Conservation (phyloP, 2,329 filamentous ascomycete species). For the Rachicladosporium sp. region DNA sequence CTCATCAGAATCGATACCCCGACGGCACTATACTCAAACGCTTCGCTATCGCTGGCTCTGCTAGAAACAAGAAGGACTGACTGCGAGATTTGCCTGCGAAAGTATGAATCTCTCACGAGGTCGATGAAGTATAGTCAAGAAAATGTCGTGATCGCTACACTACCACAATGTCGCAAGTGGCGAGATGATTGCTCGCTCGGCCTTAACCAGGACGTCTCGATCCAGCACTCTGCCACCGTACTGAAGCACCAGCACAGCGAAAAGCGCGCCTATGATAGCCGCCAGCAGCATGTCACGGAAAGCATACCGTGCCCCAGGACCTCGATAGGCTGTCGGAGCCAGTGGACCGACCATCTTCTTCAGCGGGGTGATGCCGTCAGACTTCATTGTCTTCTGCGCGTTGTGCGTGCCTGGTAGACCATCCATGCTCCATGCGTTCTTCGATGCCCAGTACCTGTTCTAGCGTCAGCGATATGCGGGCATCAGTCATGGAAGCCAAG, state of each 20-base stretch:
- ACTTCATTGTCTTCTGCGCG: conserved; percentile 25
- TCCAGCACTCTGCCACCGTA: neutral
- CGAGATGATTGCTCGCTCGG: no score
- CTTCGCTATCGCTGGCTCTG: no score
- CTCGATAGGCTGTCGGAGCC: conserved; percentile 2
- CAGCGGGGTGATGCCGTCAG: conserved; percentile 27
- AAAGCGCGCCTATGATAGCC: neutral
- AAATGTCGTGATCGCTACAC: no score
- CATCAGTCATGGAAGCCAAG: neutral
- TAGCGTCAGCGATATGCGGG: neutral
- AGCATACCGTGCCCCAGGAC: conserved; percentile 1
- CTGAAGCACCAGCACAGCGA: conserved; percentile 1
- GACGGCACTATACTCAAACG: no score
- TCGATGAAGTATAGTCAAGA: no score
- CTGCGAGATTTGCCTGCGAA: no score
- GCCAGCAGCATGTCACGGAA: conserved; percentile 1
- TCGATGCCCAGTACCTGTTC: conserved; percentile 32
- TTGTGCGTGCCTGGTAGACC: conserved; percentile 32
- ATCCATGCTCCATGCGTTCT: conserved; percentile 31
- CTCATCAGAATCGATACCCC: no score
- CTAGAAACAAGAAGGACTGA: no score
- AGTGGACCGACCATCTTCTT: conserved; percentile 31
- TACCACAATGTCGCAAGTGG: no score
- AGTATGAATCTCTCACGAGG: no score
- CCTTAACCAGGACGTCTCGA: no score